phyloP scores from a whole-genome alignment of 139 green algal genomes.

The Closterium sp. region DNA sequence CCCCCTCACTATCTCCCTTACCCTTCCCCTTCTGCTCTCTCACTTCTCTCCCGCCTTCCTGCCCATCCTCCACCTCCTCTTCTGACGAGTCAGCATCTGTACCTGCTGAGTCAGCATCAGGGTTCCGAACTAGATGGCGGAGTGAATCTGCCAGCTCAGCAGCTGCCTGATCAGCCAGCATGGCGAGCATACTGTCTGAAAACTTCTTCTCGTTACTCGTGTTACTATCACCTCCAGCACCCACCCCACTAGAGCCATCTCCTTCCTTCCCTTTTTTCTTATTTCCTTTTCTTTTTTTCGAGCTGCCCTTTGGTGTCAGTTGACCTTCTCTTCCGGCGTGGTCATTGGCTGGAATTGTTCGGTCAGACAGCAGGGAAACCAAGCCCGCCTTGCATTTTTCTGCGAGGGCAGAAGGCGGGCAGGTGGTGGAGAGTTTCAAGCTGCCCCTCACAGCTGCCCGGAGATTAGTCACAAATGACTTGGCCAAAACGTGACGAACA shows the following conservation, averaged over 20 bases:
- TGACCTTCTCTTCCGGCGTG: background rate
- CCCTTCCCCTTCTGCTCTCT: background rate
- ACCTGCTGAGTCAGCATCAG: background rate
- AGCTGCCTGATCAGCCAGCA: background rate
- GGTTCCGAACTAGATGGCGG: background rate
- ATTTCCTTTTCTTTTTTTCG: background rate
- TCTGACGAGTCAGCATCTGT: background rate
- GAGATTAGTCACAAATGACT: background rate
- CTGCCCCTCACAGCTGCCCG: background rate
- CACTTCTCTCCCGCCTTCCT: background rate
- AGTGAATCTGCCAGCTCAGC: background rate
- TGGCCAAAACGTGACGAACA: background rate
- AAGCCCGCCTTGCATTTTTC: background rate
- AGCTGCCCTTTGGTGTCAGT: background rate
- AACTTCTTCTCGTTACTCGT: background rate
- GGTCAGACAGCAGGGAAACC: background rate
- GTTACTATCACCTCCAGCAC: background rate
- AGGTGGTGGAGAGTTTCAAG: background rate
- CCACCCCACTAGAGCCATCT: background rate
- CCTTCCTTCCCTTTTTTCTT: background rate
- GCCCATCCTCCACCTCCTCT: background rate
- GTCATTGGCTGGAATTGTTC: background rate
- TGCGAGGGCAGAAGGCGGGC: background rate
- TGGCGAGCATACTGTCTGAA: background rate
- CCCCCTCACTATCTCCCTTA: background rate